A percentile compares a stretch with the other conserved stretches of the same genome.
These are phyloP conservation scores for Hortiboletus campestris DNA, from an alignment of 768 basidiomycete species.

Conservation along the genomic window DNA sequence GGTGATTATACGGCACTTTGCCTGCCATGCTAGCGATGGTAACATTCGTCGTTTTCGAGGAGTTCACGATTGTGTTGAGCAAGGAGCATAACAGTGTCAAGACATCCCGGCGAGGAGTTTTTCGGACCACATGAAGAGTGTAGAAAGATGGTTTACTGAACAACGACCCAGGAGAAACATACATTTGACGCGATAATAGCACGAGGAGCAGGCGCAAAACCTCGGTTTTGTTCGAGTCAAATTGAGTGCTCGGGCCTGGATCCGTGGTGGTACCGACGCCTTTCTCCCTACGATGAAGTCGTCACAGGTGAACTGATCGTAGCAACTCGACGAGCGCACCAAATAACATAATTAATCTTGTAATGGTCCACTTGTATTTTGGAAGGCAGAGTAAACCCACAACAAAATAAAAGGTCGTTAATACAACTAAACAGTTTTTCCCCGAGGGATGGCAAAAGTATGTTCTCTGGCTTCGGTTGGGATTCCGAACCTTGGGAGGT, in stretches of 20 bases:
- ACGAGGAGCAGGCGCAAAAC: constrained; percentile 87
- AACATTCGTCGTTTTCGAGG: constrained; percentile 47
- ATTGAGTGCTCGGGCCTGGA: constrained; percentile 56
- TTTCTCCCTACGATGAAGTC: constrained; percentile 67
- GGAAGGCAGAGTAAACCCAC: constrained; percentile 86
- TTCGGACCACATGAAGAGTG: constrained; percentile 74
- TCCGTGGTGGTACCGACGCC: constrained; percentile 88
- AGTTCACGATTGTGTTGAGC: constrained; percentile 85
- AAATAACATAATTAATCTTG: constrained; percentile 85
- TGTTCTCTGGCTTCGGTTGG: constrained; percentile 40
- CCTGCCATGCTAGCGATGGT: constrained; percentile 70
- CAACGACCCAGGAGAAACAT: constrained; percentile 67
- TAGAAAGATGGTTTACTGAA: constrained; percentile 74
- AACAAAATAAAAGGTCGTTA: constrained; percentile 88
- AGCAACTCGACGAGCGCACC: constrained; percentile 47
- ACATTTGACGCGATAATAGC: constrained; percentile 88
- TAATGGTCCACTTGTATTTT: constrained; percentile 75
- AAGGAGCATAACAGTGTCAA: constrained; percentile 91
- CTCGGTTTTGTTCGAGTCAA: constrained; percentile 83
- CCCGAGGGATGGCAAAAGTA: constrained; percentile 69
- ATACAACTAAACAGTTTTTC: constrained; percentile 77
- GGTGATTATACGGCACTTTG: constrained; percentile 84
- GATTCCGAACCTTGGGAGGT: constrained; percentile 13
- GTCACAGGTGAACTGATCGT: constrained; percentile 3
- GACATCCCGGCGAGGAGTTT: constrained; percentile 76